Evolutionary conservation across 192 early-diverging fungal genomes (phyloP).

Genomic region (Dissophora globulifera): DNA sequence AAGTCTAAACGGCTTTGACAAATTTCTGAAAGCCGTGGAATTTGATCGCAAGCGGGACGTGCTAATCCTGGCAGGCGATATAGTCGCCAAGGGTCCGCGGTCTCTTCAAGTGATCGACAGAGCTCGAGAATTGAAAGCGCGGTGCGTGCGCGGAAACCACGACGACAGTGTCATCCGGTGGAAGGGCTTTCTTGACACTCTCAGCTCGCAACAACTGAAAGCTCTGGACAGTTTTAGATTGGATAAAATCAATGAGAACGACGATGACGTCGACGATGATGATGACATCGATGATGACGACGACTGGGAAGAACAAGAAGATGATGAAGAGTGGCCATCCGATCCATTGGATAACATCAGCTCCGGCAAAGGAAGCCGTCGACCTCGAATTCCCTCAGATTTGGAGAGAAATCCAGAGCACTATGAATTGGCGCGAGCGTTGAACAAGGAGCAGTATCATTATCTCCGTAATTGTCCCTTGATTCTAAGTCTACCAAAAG

Average conservation of each 20-base stretch:
- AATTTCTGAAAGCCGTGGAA: slow-evolving; percentile 59
- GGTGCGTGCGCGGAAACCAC: slow-evolving; percentile 78
- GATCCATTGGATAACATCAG: no score
- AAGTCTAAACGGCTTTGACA: slow-evolving; percentile 61
- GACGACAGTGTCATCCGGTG: slow-evolving; percentile 76
- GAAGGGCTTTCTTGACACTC: slow-evolving; percentile 59
- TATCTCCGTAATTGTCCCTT: slow-evolving; percentile 66
- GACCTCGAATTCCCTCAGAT: slow-evolving; percentile 15
- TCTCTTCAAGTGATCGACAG: slow-evolving; percentile 66
- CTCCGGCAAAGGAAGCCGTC: background rate
- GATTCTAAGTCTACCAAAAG: slow-evolving; percentile 55
- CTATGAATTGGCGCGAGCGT: slow-evolving; percentile 22
- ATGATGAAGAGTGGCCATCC: no score
- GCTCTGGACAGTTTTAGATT: no score
- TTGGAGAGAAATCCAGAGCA: slow-evolving; percentile 56
- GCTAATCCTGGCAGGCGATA: slow-evolving; percentile 74
- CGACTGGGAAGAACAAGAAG: background rate
- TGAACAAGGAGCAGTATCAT: slow-evolving; percentile 56
- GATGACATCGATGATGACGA: slow-evolving; percentile 1
- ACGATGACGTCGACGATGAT: slow-evolving; percentile 28
- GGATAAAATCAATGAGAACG: no score
- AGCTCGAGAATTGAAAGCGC: slow-evolving; percentile 57
- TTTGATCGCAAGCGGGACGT: slow-evolving; percentile 56
- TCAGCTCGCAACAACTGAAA: slow-evolving; percentile 17
- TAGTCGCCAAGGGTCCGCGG: slow-evolving; percentile 72